These are phyloP conservation scores for Hygrophila difformis DNA, from an alignment of 257 asterid species.

Conservation along the genomic window DNA sequence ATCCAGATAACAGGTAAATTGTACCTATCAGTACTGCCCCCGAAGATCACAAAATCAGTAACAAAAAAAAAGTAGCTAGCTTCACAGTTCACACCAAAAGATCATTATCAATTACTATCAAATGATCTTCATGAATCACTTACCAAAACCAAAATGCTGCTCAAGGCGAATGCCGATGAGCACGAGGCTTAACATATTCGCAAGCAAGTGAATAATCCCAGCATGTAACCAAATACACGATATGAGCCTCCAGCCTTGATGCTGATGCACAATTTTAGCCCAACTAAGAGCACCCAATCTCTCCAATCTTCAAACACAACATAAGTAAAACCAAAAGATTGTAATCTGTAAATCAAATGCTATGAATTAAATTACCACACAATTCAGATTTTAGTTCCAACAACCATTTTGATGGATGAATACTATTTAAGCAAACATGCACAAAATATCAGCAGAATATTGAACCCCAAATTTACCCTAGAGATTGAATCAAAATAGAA, in stretches of 20 bases:
- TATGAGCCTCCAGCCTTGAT: constrained; percentile 88
- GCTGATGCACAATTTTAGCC: constrained; percentile 59
- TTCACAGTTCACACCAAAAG: neutral
- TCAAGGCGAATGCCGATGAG: constrained; percentile 89
- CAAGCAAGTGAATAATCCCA: constrained; percentile 71
- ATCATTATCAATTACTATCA: neutral
- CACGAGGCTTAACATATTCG: constrained; percentile 67
- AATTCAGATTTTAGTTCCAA: too few relatives aligned
- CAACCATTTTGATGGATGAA: too few relatives aligned
- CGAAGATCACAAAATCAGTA: neutral
- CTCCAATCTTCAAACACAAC: constrained; percentile 41
- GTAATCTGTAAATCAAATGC: too few relatives aligned
- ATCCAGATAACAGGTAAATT: constrained; percentile 67
- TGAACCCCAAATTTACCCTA: constrained; percentile 1
- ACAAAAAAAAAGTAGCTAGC: neutral
- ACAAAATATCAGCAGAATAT: constrained; percentile 2
- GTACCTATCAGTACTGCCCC: constrained; percentile 60
- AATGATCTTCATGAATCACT: neutral
- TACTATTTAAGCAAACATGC: too few relatives aligned
- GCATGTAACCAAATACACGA: constrained; percentile 92
- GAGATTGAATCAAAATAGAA: neutral
- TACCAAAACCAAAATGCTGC: constrained; percentile 91
- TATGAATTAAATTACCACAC: too few relatives aligned
- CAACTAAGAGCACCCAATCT: constrained; percentile 77
- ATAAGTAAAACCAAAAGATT: too few relatives aligned